These are phyloP conservation scores for Lathyrus tuberosus DNA, from an alignment of 306 rosid species.

Conservation along the genomic window DNA sequence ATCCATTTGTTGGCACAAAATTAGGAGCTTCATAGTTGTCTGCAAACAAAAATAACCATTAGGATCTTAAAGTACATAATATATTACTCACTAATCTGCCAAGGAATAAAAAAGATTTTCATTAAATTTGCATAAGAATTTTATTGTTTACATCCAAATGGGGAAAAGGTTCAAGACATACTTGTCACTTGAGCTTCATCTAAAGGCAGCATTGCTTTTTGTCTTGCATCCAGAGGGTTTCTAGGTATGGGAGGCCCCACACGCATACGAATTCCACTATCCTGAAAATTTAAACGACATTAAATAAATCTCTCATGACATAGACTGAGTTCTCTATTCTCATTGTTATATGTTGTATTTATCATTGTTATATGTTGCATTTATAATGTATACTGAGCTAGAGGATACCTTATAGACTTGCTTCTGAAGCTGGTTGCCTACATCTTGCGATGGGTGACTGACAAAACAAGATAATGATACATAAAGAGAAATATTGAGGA, in stretches of 20 bases:
- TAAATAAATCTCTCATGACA: constrained; percentile 24
- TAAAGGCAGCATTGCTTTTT: constrained; percentile 23
- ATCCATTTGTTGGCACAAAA: constrained; percentile 32
- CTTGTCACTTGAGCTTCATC: constrained; percentile 43
- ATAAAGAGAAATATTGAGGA: background rate
- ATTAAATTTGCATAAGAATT: constrained; percentile 10
- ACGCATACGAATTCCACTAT: constrained; percentile 35
- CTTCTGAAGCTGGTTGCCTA: constrained; percentile 29
- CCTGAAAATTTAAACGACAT: constrained; percentile 41
- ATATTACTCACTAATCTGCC: constrained; percentile 9
- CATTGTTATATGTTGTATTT: constrained; percentile 4
- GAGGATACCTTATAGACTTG: constrained; percentile 34
- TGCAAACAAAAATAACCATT: constrained; percentile 40
- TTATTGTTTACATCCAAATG: background rate
- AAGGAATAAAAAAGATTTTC: background rate
- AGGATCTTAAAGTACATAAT: constrained; percentile 10
- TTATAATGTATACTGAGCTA: background rate
- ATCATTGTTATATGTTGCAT: constrained; percentile 7
- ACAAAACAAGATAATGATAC: constrained; percentile 35
- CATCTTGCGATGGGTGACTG: constrained; percentile 39
- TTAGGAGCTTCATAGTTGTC: constrained; percentile 42
- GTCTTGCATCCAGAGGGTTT: background rate
- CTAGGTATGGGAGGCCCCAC: constrained; percentile 6
- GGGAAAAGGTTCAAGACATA: constrained; percentile 40
- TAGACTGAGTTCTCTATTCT: constrained; percentile 29